Percentiles rank a stretch among this genome's conserved stretches.
phyloP scores from a whole-genome alignment of 306 rosid genomes.

The Acacia crassicarpa region DNA sequence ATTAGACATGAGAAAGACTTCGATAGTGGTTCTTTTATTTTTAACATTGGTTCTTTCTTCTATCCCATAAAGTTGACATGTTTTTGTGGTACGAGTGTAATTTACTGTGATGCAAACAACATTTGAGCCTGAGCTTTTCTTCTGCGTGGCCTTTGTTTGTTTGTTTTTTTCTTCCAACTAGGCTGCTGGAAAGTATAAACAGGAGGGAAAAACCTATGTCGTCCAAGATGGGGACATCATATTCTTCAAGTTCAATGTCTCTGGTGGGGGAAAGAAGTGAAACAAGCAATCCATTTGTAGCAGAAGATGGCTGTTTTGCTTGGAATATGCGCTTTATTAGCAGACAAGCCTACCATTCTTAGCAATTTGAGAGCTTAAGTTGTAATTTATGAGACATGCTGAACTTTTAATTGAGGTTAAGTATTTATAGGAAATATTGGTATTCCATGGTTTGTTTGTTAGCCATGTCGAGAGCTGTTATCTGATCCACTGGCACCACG shows the following conservation, averaged over 20 bases:
- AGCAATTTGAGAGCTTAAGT: slow-evolving; percentile 34
- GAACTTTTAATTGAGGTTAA: slow-evolving; percentile 18
- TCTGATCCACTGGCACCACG: slow-evolving; percentile 1
- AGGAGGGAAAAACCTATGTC: slow-evolving; percentile 91
- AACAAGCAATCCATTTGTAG: slow-evolving; percentile 20
- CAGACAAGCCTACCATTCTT: slow-evolving; percentile 22
- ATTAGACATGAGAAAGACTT: background rate
- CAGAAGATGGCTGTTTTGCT: slow-evolving; percentile 15
- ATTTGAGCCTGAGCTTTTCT: slow-evolving; percentile 5
- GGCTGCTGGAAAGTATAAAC: slow-evolving; percentile 95
- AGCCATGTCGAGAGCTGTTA: slow-evolving; percentile 14
- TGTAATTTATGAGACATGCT: slow-evolving; percentile 37
- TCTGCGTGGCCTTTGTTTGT: background rate
- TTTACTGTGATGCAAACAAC: background rate
- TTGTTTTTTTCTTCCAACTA: slow-evolving; percentile 30
- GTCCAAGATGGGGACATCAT: slow-evolving; percentile 94
- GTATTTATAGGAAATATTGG: slow-evolving; percentile 30
- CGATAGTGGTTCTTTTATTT: background rate
- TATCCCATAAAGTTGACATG: background rate
- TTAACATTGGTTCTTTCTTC: background rate
- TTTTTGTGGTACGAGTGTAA: background rate
- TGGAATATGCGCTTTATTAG: slow-evolving; percentile 28
- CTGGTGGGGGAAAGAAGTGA: slow-evolving; percentile 98
- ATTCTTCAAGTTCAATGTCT: slow-evolving; percentile 93
- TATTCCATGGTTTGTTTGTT: background rate